Base-by-base conservation (phyloP, 768 basidiomycete genomes). In the Daedaleopsis nitida region DNA sequence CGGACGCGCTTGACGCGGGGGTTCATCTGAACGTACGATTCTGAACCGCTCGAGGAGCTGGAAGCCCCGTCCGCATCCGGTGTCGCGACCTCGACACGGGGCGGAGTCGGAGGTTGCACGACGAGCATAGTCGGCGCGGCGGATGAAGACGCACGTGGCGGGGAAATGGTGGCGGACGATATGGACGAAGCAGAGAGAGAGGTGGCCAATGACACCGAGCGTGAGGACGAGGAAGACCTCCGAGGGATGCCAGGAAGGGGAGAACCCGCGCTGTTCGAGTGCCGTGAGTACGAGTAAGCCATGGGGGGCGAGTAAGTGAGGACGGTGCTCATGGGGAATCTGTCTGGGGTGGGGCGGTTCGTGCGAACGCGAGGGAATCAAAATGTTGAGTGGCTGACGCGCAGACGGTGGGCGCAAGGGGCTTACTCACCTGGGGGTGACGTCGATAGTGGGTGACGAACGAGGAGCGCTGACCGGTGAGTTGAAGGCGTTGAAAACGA, bases 211-310 rank as follows among this genome's bases (percentile, higher is more conserved):
- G 49, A 5, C 56, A 58, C 9, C 21, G 58, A 32, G 38, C 62
- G 48, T 21, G 60, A 37, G 69, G 72, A 32, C 49, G 66, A 53
- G 73, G 71, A 71, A 32, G 27, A 32, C 51, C 87, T 77, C 55
- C 86, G 82, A 39, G 89, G 86, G 55, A 89, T 78, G 53, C 82
- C 76, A 16, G 88, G 87, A n/a, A 89, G 81, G 57, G 87, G 81
- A 9, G 76, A 76, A 2, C 83, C 80, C 35, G 88, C 85, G 34
- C 78, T 73, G 72, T 86, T 89, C 44, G 83, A 75, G 59, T 72
- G 66, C 58, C 69, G 68, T 44, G 68, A 67, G 67, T 65, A 67
- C 44, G 62, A 65, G 67, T 56, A 60, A 45, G 66, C 61, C 63
- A 72, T 64, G 51, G 43, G 60, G 60, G 60, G 43, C 44, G 58